A percentile compares a stretch with the other conserved stretches of the same genome.
Evolutionary conservation across 352 stramenopile species (phyloP).

Genomic region (Phytophthora ohioensis): DNA sequence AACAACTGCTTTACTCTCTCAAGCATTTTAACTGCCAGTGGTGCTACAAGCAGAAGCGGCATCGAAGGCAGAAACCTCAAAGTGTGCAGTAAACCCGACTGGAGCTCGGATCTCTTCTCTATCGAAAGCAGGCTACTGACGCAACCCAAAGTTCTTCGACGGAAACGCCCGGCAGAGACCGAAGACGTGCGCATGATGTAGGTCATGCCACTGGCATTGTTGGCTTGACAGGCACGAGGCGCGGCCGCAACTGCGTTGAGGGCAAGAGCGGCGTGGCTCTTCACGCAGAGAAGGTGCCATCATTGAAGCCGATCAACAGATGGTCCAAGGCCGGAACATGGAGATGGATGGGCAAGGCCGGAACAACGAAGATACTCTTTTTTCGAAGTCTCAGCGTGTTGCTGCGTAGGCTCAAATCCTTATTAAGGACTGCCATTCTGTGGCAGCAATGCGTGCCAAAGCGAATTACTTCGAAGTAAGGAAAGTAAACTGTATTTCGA

Average conservation of each 20-base stretch:
- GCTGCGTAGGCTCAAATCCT: neutral
- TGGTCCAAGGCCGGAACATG: slow-evolving; percentile 32
- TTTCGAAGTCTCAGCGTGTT: neutral
- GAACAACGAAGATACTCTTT: slow-evolving; percentile 37
- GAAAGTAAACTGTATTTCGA: slow-evolving; percentile 8
- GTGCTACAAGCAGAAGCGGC: neutral
- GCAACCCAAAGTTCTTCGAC: slow-evolving; percentile 1
- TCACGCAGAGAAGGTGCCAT: neutral
- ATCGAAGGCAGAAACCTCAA: neutral
- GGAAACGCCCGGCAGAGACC: neutral
- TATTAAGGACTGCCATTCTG: too few species aligned
- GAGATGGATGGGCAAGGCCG: slow-evolving; percentile 24
- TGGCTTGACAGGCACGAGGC: too few species aligned
- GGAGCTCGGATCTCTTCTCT: neutral
- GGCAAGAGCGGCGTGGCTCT: neutral
- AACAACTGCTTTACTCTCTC: too few species aligned
- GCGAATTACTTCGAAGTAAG: too few species aligned
- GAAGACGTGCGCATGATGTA: neutral
- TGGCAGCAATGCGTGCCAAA: too few species aligned
- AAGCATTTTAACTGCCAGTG: too few species aligned
- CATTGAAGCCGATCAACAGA: slow-evolving; percentile 7
- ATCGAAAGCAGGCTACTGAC: neutral
- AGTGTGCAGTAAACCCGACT: neutral
- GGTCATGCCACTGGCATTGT: neutral
- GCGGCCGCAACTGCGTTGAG: neutral